phyloP scores from a whole-genome alignment of 495 filamentous ascomycete genomes.

The Talaromyces stipitatus region DNA sequence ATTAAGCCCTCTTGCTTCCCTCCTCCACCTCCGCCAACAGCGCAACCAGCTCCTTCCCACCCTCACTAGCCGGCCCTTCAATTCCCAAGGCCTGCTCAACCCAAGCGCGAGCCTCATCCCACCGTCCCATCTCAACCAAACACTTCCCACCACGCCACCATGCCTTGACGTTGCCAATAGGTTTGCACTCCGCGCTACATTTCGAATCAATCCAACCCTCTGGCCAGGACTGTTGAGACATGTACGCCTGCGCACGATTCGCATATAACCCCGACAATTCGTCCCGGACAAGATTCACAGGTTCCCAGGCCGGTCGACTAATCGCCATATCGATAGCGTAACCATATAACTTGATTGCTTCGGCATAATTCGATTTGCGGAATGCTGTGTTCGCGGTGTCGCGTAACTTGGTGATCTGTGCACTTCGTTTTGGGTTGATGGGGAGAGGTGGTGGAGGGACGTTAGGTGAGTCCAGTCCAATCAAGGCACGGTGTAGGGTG shows the following conservation, averaged over 20 bases:
- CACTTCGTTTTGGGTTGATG: conserved; percentile 76
- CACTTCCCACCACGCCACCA: conserved; percentile 84
- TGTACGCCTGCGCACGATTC: conserved; percentile 86
- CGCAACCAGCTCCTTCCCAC: conserved; percentile 50
- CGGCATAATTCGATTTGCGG: conserved; percentile 63
- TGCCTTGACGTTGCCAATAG: conserved; percentile 79
- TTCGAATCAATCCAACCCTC: conserved; percentile 81
- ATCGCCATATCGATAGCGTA: conserved; percentile 84
- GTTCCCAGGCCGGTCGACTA: conserved; percentile 79
- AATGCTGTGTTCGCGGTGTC: conserved; percentile 77
- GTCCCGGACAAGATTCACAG: conserved; percentile 68
- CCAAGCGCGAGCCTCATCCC: conserved; percentile 73
- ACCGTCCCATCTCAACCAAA: conserved; percentile 81
- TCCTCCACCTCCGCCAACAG: conserved; percentile 64
- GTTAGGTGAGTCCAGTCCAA: conserved; percentile 43
- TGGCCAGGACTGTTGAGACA: conserved; percentile 69
- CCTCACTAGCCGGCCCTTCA: conserved; percentile 63
- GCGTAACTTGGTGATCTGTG: conserved; percentile 82
- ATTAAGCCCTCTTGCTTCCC: conserved; percentile 22
- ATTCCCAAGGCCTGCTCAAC: conserved; percentile 70
- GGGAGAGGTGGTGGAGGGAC: conserved; percentile 73
- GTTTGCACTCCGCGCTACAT: conserved; percentile 81
- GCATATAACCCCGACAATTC: conserved; percentile 72
- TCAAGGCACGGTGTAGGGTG: conserved; percentile 62
- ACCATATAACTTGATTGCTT: conserved; percentile 74